Evolutionary conservation across 768 basidiomycete species (phyloP), one percentile per base, ranked within the genome.

Genomic region (Boletus patriciae): DNA sequence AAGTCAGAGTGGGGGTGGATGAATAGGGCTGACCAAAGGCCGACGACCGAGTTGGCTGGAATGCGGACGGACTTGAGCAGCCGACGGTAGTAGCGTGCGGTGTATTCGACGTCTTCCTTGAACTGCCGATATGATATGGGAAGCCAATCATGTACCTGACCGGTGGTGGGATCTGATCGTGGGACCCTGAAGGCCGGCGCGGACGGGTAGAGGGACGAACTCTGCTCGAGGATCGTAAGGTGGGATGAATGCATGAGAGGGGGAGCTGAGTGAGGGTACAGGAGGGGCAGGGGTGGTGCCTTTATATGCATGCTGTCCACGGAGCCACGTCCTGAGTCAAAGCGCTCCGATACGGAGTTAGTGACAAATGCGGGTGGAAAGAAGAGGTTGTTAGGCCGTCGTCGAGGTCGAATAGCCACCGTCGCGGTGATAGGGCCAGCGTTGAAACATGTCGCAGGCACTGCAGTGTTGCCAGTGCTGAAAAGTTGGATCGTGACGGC

Each of bases 91-190:
- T 87, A 78, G 44, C 77, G 78, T 36, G 89, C 88, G 59, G 80
- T 82, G 34, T 74, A 69, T 64, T 88, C 85, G 62, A 91, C 85
- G 54, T 91, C 85, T 18, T 68, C 55, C 57, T 77, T 76, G 74
- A 92, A 91, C 65, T 85, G 80, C 15, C 59, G 63, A 72, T 87
- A 92, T 50, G 85, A 80, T 70, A 90, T 78, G 57, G 82, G 70
- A 16, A 73, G 71, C 89, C 89, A 91, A 43, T 74, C 66, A 31
- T 77, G 72, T 53, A 83, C 71, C 54, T 72, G 71, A 19, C 74
- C 73, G 38, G 79, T 73, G 33, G 73, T 62, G 51, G 77, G 63
- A 64, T 82, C 77, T 21, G 77, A 60, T 60, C 73, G 74, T 19
- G 89, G 87, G 40, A 83, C 71, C 67, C 79, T 81, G 76, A 90